These are phyloP conservation scores for Pseudocercospora fijiensis DNA, from an alignment of 2,329 filamentous ascomycete genomes.

Conservation along the genomic window DNA sequence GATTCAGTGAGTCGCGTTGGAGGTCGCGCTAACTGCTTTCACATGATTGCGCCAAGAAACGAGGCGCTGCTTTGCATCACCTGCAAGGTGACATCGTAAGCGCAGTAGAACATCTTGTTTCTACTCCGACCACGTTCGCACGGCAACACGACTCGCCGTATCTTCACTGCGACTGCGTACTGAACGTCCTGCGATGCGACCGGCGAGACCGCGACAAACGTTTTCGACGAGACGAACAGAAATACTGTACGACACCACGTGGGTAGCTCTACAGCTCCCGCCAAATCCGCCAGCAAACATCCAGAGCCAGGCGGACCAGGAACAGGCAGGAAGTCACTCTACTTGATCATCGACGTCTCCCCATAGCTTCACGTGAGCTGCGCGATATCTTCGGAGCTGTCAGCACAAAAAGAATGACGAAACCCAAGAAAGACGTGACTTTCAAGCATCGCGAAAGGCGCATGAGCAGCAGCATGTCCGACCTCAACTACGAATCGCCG, in stretches of 20 bases:
- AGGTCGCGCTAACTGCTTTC: background rate
- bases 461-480: constrained; percentile 63
- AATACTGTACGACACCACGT: background rate
- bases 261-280: background rate
- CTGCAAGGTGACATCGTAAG: background rate
- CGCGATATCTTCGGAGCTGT: background rate
- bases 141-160: background rate
- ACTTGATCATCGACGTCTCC: background rate
- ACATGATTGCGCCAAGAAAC: background rate
- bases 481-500: constrained; percentile 34
- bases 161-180: background rate
- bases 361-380: background rate
- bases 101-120: background rate
- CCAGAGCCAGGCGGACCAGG: background rate
- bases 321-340: background rate
- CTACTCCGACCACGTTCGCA: background rate
- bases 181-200: background rate
- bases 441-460: constrained; percentile 60
- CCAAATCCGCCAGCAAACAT: background rate
- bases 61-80: background rate
- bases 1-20: background rate
- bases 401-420: constrained; percentile 45
- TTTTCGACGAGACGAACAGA: background rate
- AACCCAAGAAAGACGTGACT: constrained; percentile 59
- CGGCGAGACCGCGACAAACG: background rate